Base-by-base conservation (phyloP, 148 eudicot genomes). In the Camellia japonica region DNA sequence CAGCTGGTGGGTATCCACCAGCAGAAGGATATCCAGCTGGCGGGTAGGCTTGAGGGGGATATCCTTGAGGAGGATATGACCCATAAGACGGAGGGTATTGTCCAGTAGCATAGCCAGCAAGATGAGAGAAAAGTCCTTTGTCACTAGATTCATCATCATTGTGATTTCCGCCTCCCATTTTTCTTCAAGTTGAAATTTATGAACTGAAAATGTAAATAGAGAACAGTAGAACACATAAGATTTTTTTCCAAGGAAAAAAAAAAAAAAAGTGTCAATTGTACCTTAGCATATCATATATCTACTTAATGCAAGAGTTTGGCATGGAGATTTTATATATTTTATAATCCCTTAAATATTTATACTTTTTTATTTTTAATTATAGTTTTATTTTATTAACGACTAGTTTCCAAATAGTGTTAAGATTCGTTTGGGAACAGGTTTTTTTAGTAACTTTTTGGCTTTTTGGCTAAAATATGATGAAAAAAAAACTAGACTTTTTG, bases 1-100 rank as follows among this genome's bases (percentile, higher is more conserved):
- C 85, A 12, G 80, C 74, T 60, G 86, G 87, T 1, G 91, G 91
- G 68, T 86, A 89, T 38, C 90, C 93, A 5, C 76, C 79, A n/a
- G 4, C 78, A 42, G 80, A 81, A 56, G 86, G 83, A 75, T 81
- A 80, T 51, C 69, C 93, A 2, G 71, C 68, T 44, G 82, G 86
- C 3, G 87, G 90, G 65, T 85, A 77, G 2, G 81, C 81, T 73
- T 46, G 87, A 84, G 10, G 86, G 83, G 2, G 80, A 76, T 78
- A 72, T 15, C 77, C 83, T 0, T 69, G 85, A 55, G 83, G 76
- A 68, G 89, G 89, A 47, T 87, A 87, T 0, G 75, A 55, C 2
- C 82, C 87, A 65, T 67, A 42, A 42, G 18, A 76, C 18, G 80
- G 82, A 46, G 74, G 84, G 60, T 85, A 70, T 30, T 30, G 38